These are phyloP conservation scores for Acacia melanoxylon DNA, from an alignment of 306 rosid species.

Conservation along the genomic window DNA sequence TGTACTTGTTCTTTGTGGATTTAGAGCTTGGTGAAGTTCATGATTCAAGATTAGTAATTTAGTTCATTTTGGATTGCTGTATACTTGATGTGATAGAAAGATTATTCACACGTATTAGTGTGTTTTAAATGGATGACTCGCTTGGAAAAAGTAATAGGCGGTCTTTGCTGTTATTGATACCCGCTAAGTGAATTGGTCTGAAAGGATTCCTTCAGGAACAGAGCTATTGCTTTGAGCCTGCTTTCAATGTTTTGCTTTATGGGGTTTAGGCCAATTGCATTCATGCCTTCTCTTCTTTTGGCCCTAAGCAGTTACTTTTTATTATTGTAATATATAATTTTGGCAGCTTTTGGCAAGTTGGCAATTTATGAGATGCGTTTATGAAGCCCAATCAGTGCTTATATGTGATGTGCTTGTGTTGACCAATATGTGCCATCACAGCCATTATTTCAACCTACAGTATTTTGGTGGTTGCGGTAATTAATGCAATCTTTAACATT, in stretches of 20 bases:
- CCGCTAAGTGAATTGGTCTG: not conserved
- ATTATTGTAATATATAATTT: constrained; percentile 22
- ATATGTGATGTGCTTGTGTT: constrained; percentile 5
- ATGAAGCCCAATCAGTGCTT: not conserved
- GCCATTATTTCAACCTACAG: not conserved
- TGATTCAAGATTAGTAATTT: constrained; percentile 3
- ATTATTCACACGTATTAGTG: not conserved
- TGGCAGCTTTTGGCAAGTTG: constrained; percentile 21
- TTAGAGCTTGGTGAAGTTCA: constrained; percentile 10
- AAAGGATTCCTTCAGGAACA: not conserved
- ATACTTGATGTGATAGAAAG: not conserved
- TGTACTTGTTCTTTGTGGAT: not conserved
- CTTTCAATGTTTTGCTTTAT: not conserved
- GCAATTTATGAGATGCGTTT: constrained; percentile 7
- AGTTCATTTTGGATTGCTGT: not conserved
- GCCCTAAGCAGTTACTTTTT: constrained; percentile 15
- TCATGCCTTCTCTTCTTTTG: not conserved
- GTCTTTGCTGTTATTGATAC: not conserved
- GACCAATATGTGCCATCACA: not conserved
- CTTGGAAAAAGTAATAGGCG: constrained; percentile 14
- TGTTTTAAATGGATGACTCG: not conserved
- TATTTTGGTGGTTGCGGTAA: not conserved
- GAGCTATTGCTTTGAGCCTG: not conserved
- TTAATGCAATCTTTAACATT: not conserved
- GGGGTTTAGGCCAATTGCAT: constrained; percentile 13